Evolutionary conservation across 1,139 yeast species (phyloP).

Genomic region (Yamadazyma kanchanaburiensis): DNA sequence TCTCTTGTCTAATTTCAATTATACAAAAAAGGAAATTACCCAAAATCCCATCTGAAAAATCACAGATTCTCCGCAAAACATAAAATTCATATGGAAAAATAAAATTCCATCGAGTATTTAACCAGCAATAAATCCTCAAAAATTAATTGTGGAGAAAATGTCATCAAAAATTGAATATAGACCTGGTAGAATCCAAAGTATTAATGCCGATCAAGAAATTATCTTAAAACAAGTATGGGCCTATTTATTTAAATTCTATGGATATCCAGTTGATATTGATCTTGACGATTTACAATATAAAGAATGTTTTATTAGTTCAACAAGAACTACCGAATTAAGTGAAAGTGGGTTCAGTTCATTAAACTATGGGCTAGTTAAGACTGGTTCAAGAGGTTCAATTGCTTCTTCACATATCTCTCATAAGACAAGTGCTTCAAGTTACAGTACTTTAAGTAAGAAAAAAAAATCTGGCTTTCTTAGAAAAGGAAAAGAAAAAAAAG

Average conservation of each 20-base stretch:
- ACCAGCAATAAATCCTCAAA: too few species aligned
- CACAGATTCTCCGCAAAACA: too few species aligned
- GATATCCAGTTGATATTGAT: constrained; percentile 32
- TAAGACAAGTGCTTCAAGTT: constrained; percentile 18
- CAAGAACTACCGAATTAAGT: constrained; percentile 17
- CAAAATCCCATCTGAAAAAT: too few species aligned
- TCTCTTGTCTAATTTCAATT: too few species aligned
- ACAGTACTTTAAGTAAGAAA: constrained; percentile 14
- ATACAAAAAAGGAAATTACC: too few species aligned
- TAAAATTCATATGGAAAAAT: too few species aligned
- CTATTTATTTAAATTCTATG: constrained; percentile 33
- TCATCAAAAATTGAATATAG: constrained; percentile 20
- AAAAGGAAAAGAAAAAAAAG: constrained; percentile 6
- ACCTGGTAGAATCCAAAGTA: constrained; percentile 42
- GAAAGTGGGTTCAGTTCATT: constrained; percentile 15
- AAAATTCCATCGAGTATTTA: too few species aligned
- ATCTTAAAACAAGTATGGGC: constrained; percentile 43
- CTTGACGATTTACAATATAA: constrained; percentile 28
- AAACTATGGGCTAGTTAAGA: constrained; percentile 21
- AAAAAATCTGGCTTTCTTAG: constrained; percentile 20
- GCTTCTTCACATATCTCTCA: constrained; percentile 24
- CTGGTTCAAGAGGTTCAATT: constrained; percentile 26
- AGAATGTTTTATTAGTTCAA: constrained; percentile 36
- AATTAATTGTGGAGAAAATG: too few species aligned
- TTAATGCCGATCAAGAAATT: constrained; percentile 39